A percentile compares a stretch with the other conserved stretches of the same genome.
phyloP scores from a whole-genome alignment of 164 flowering plant genomes.

The Tetracentron sinense region DNA sequence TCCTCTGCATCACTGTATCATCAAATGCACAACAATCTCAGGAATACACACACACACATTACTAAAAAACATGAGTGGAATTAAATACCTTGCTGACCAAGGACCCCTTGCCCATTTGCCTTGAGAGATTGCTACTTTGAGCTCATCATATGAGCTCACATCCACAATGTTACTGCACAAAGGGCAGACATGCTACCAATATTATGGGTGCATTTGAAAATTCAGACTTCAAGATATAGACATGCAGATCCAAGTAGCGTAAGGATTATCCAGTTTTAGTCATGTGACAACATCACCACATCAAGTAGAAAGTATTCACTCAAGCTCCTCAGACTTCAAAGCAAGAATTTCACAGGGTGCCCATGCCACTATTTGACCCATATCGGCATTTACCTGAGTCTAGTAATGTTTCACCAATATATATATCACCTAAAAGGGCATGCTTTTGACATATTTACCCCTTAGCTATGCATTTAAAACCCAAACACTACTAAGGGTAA shows the following conservation, averaged over 20 bases:
- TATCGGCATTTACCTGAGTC: too few species aligned
- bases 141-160: slow-evolving; percentile 79
- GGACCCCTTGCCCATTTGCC: slow-evolving; percentile 99
- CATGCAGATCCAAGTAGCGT: neutral
- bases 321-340: too few species aligned
- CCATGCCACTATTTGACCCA: too few species aligned
- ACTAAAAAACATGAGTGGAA: neutral
- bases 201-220: neutral
- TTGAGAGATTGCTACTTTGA: slow-evolving; percentile 64
- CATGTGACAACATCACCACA: neutral
- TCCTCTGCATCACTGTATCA: slow-evolving; percentile 72
- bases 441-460: too few species aligned
- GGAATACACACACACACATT: neutral
- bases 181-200: neutral
- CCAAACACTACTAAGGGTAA: too few species aligned
- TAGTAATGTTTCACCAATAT: too few species aligned
- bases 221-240: neutral
- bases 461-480: too few species aligned
- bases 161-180: slow-evolving; percentile 80
- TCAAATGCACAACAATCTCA: neutral
- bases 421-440: too few species aligned
- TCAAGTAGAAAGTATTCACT: neutral
- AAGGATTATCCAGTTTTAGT: neutral
- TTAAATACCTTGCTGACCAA: slow-evolving; percentile 81
- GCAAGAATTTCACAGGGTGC: too few species aligned